Percentiles rank a stretch among this genome's conserved stretches.
These are phyloP conservation scores for Pythium pyrilobum DNA, from an alignment of 352 stramenopile species.

Conservation along the genomic window DNA sequence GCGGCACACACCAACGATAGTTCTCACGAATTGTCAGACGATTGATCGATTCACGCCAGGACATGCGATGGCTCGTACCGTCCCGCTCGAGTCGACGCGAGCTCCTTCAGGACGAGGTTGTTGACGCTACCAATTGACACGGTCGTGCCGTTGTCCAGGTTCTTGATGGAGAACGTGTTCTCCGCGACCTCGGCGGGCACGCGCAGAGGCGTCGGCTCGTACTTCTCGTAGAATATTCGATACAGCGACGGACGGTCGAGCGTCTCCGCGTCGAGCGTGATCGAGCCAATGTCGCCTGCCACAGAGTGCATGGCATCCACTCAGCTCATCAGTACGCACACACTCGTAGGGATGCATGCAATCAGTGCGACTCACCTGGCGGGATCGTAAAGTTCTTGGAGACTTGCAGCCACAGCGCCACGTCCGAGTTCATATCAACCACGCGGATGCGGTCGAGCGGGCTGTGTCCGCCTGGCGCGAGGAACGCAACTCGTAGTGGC, in stretches of 20 bases:
- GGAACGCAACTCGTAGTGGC: constrained; percentile 71
- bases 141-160: constrained; percentile 74
- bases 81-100: constrained; percentile 44
- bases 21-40: neutral
- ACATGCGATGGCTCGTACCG: constrained; percentile 11
- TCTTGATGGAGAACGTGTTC: constrained; percentile 72
- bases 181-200: constrained; percentile 48
- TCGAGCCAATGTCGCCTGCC: constrained; percentile 57
- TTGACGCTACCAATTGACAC: constrained; percentile 76
- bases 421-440: constrained; percentile 81
- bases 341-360: no score
- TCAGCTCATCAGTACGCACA: neutral
- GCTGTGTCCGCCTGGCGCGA: constrained; percentile 64
- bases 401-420: constrained; percentile 78
- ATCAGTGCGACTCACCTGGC: no score
- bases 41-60: neutral
- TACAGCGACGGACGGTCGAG: constrained; percentile 75
- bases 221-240: constrained; percentile 86
- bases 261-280: constrained; percentile 79
- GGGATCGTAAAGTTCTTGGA: constrained; percentile 82
- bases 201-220: constrained; percentile 65
- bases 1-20: neutral
- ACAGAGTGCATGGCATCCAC: neutral
- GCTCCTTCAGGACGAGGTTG: constrained; percentile 65
- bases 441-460: constrained; percentile 74